A percentile compares a stretch with the other conserved stretches of the same genome.
Conservation (phyloP, 2,329 filamentous ascomycete genomes). For the Claviceps quebecensis region DNA sequence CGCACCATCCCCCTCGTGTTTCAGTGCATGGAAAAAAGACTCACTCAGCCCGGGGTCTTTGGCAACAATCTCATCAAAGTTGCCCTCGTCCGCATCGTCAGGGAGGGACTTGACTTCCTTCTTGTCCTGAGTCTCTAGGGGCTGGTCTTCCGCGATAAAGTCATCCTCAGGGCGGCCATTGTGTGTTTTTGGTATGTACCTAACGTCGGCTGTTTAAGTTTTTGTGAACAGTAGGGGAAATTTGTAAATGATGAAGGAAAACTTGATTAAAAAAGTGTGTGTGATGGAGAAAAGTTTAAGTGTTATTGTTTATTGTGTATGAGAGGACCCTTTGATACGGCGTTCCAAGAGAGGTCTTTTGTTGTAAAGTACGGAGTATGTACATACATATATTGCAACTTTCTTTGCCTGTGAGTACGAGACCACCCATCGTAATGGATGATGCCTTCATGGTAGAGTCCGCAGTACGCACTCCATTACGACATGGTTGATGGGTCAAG, state of each 20-base stretch:
- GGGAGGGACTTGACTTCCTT: slow-evolving; percentile 3
- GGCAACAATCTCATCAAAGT: neutral
- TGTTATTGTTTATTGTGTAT: too few species aligned
- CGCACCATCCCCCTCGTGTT: too few species aligned
- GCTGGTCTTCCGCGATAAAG: slow-evolving; percentile 2
- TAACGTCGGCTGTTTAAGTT: too few species aligned
- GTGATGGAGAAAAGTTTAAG: too few species aligned
- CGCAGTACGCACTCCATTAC: neutral
- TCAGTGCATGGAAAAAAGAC: neutral
- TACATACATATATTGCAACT: neutral
- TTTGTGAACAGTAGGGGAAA: too few species aligned
- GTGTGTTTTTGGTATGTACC: neutral
- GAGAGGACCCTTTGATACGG: too few species aligned
- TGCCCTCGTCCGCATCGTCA: slow-evolving; percentile 2
- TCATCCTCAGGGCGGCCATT: slow-evolving; percentile 2
- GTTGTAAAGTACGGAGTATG: neutral
- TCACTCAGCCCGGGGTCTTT: slow-evolving; percentile 4
- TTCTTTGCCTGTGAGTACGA: neutral
- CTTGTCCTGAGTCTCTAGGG: neutral
- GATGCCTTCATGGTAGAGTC: neutral
- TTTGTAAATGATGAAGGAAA: too few species aligned
- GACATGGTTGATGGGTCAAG: neutral
- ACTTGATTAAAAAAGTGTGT: too few species aligned
- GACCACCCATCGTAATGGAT: neutral
- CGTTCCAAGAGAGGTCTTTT: neutral